phyloP scores from a whole-genome alignment of 73 alveolate species.

The Stentor roeselii region DNA sequence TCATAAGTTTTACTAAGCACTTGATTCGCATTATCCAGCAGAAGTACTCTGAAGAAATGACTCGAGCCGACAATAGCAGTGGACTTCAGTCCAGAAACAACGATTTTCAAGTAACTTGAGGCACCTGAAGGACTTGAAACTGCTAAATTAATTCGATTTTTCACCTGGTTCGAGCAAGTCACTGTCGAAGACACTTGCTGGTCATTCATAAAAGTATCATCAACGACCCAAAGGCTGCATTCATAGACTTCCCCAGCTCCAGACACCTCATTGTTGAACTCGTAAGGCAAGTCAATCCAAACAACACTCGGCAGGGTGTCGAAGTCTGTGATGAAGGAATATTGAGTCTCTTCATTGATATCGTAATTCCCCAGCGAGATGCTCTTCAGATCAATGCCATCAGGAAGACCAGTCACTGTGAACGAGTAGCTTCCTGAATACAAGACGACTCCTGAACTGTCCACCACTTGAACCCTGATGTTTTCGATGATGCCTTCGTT shows the following conservation, averaged over 20 bases:
- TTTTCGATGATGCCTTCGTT: not conserved
- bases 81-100: not conserved
- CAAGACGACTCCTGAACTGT: not conserved
- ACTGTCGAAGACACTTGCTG: not conserved
- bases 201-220: not conserved
- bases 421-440: not conserved
- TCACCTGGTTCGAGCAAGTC: not conserved
- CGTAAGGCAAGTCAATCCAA: not conserved
- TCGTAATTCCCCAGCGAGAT: not conserved
- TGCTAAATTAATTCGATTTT: not conserved
- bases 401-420: not conserved
- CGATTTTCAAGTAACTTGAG: not conserved
- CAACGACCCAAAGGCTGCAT: not conserved
- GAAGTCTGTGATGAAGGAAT: not conserved
- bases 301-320: not conserved
- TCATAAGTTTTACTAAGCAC: not conserved
- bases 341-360: not conserved
- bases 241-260: not conserved
- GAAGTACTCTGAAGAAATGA: not conserved
- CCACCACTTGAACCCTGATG: not conserved
- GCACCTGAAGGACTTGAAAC: slow-evolving; percentile 8
- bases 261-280: not conserved
- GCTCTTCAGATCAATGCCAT: not conserved
- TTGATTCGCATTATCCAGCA: not conserved
- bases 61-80: not conserved